Conservation (phyloP, 2,329 filamentous ascomycete species). For the Talaromyces verruculosus region DNA sequence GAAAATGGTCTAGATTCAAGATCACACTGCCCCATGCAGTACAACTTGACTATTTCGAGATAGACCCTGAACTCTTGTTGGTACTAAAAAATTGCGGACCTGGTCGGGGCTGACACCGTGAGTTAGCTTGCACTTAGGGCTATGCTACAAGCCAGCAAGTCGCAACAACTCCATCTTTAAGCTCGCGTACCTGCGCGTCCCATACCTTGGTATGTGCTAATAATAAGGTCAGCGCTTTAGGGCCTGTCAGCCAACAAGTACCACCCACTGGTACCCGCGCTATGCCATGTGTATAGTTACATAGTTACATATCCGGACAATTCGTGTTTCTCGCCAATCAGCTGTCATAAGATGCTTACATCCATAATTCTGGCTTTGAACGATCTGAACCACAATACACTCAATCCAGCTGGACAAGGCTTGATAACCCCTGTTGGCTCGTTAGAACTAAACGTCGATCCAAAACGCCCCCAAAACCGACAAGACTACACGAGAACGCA, state of each 20-base stretch:
- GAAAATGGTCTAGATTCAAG: neutral
- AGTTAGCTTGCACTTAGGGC: neutral
- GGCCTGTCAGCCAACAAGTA: neutral
- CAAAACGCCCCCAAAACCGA: constrained; percentile 1
- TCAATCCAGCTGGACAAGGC: neutral
- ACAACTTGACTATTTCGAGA: neutral
- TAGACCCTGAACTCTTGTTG: neutral
- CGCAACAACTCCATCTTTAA: neutral
- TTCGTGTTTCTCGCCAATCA: neutral
- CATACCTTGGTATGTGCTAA: too few relatives aligned
- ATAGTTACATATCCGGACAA: neutral
- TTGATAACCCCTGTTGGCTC: neutral
- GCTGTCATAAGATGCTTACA: neutral
- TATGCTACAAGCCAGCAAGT: neutral
- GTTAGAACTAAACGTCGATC: neutral
- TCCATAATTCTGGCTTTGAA: neutral
- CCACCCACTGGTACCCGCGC: neutral
- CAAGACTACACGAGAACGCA: too few relatives aligned
- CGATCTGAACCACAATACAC: neutral
- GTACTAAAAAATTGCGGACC: neutral
- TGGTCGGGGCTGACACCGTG: neutral
- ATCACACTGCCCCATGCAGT: neutral
- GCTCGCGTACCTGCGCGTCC: neutral
- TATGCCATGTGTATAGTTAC: neutral
- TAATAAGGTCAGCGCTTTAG: neutral